Conservation (phyloP, 2,329 filamentous ascomycete genomes). For the Colletotrichum kahawae region DNA sequence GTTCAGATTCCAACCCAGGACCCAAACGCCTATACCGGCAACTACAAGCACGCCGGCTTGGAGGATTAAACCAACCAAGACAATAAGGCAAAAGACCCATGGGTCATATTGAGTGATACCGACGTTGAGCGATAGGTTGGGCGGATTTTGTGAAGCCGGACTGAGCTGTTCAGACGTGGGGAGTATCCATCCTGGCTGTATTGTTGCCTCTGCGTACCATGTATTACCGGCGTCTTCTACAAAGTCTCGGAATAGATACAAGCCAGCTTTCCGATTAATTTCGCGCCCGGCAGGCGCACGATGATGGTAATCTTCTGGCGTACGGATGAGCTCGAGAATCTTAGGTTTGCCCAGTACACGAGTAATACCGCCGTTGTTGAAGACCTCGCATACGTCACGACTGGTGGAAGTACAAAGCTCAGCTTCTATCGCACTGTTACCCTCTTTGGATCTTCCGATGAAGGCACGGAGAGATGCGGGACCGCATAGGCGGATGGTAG, state of each 20-base stretch:
- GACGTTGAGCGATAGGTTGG: background rate
- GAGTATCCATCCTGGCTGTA: background rate
- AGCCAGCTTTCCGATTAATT: fast-evolving
- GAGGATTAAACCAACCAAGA: fast-evolving
- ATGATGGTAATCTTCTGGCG: fast-evolving
- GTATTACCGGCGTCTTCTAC: too few species aligned
- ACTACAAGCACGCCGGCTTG: background rate
- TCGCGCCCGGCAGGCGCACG: background rate
- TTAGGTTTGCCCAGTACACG: background rate
- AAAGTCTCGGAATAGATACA: background rate
- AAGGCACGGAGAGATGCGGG: background rate
- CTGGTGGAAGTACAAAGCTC: background rate
- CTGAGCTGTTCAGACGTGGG: fast-evolving
- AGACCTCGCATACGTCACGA: background rate
- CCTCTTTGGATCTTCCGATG: background rate
- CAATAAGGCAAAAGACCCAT: fast-evolving
- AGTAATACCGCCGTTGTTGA: background rate
- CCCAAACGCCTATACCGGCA: background rate
- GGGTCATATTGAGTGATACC: fast-evolving
- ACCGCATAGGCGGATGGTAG: background rate
- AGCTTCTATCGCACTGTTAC: fast-evolving
- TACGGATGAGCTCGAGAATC: background rate
- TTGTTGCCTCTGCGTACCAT: too few species aligned
- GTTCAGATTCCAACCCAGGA: fast-evolving
- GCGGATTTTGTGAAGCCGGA: background rate